Conservation (phyloP, 2,329 filamentous ascomycete genomes). For the Ceratocystis albifundus region DNA sequence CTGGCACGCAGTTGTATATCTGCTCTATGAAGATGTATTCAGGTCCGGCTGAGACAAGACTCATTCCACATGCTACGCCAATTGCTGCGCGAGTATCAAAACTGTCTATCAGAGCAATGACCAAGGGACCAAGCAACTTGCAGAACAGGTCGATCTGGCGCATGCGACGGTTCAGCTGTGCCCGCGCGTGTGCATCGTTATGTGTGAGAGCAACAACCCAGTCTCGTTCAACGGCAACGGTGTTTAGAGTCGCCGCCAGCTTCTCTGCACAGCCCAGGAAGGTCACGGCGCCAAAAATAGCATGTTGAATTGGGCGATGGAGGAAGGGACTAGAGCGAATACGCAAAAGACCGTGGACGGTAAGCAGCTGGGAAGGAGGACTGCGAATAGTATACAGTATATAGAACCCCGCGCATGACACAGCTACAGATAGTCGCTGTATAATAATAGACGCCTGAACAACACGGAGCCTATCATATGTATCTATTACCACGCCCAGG, state of each 20-base stretch:
- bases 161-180: conserved; percentile 46
- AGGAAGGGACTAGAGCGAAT: no score
- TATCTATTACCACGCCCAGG: conserved; percentile 50
- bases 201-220: conserved; percentile 44
- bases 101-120: conserved; percentile 42
- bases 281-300: conserved; percentile 31
- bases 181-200: conserved; percentile 18
- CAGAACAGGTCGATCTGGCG: conserved; percentile 50
- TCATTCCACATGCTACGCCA: conserved; percentile 39
- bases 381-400: conserved; percentile 26
- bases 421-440: conserved; percentile 37
- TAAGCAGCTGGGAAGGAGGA: not conserved
- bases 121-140: conserved; percentile 46
- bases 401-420: conserved; percentile 39
- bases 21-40: conserved; percentile 43
- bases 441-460: conserved; percentile 39
- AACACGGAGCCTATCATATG: conserved; percentile 38
- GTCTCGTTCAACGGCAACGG: conserved; percentile 58
- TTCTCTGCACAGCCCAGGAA: conserved; percentile 59
- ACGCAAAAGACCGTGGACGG: no score
- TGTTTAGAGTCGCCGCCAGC: conserved; percentile 51
- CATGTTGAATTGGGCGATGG: conserved; percentile 23
- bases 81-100: conserved; percentile 40
- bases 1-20: conserved; percentile 27
- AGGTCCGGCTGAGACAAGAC: conserved; percentile 36